phyloP scores from a whole-genome alignment of 208 protist species.

The Leishmania gerbilli region DNA sequence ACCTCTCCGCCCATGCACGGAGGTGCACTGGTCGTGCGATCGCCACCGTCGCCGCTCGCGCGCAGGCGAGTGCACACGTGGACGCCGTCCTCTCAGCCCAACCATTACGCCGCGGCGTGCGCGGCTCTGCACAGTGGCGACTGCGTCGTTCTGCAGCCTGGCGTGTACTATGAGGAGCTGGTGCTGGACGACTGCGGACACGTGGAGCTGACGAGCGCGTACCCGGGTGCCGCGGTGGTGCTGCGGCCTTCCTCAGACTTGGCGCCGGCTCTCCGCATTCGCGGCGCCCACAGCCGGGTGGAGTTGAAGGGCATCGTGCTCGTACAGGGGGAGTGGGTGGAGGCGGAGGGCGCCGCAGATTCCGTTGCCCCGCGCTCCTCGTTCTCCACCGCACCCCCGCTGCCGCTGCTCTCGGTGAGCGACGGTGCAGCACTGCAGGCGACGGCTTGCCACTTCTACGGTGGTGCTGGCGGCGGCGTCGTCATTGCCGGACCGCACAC shows the following conservation, averaged over 20 bases:
- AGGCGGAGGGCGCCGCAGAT: conserved; percentile 1
- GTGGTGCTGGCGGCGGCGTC: conserved; percentile 49
- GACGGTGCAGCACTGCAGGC: conserved; percentile 42
- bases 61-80: conserved; percentile 21
- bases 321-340: conserved; percentile 21
- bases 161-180: conserved; percentile 66
- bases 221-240: conserved; percentile 66
- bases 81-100: conserved; percentile 3
- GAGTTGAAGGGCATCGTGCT: conserved; percentile 63
- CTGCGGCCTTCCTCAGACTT: conserved; percentile 39
- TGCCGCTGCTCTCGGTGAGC: conserved; percentile 39
- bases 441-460: conserved; percentile 70
- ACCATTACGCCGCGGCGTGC: conserved; percentile 9
- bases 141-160: conserved; percentile 52
- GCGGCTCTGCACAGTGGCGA: conserved; percentile 19
- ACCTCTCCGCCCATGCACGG: conserved; percentile 8
- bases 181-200: conserved; percentile 36
- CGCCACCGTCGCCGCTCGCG: neutral
- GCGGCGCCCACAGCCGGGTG: conserved; percentile 34
- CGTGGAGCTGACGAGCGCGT: conserved; percentile 48
- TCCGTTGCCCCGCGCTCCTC: neutral
- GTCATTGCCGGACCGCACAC: conserved; percentile 37
- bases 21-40: neutral
- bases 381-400: conserved; percentile 12
- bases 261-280: conserved; percentile 51